Percentiles rank a stretch among this genome's conserved stretches.
Evolutionary conservation across 2,329 filamentous ascomycete species (phyloP).

Genomic region (Torrubiella hemipterigena): DNA sequence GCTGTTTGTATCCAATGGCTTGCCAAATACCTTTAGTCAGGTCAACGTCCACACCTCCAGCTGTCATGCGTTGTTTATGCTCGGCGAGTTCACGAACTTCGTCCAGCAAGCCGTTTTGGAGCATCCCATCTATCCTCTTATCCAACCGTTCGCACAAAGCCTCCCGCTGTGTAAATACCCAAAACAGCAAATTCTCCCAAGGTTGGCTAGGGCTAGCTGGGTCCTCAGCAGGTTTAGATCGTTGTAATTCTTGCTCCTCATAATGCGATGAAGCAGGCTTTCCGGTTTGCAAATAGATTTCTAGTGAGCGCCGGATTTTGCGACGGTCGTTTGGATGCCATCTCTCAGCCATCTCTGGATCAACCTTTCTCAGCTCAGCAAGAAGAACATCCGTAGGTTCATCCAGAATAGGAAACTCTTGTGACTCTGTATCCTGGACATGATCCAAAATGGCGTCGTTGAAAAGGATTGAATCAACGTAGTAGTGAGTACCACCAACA

Average conservation of each 20-base stretch:
- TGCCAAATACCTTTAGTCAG: conserved; percentile 83
- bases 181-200: conserved; percentile 62
- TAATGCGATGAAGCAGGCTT: conserved; percentile 78
- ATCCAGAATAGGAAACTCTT: conserved; percentile 57
- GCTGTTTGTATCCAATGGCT: conserved; percentile 91
- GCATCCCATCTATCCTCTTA: conserved; percentile 72
- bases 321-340: conserved; percentile 93
- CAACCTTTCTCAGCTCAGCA: conserved; percentile 62
- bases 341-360: conserved; percentile 75
- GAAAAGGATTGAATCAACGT: conserved; percentile 81
- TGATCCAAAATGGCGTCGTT: conserved; percentile 43
- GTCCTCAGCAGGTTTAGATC: no score
- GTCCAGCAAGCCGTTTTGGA: conserved; percentile 39
- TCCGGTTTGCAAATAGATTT: conserved; percentile 80
- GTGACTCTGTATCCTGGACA: conserved; percentile 19
- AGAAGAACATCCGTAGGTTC: conserved; percentile 61
- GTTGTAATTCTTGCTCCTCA: conserved; percentile 70
- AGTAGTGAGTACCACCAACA: conserved; percentile 93
- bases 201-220: conserved; percentile 18
- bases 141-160: conserved; percentile 60
- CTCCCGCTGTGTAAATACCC: conserved; percentile 68
- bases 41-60: conserved; percentile 47
- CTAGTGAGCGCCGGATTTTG: conserved; percentile 80
- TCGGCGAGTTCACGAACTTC: conserved; percentile 35
- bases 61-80: conserved; percentile 21